A percentile compares a stretch with the other conserved stretches of the same genome.
phyloP scores from a whole-genome alignment of 148 eudicot species.

The Cornus suecica region DNA sequence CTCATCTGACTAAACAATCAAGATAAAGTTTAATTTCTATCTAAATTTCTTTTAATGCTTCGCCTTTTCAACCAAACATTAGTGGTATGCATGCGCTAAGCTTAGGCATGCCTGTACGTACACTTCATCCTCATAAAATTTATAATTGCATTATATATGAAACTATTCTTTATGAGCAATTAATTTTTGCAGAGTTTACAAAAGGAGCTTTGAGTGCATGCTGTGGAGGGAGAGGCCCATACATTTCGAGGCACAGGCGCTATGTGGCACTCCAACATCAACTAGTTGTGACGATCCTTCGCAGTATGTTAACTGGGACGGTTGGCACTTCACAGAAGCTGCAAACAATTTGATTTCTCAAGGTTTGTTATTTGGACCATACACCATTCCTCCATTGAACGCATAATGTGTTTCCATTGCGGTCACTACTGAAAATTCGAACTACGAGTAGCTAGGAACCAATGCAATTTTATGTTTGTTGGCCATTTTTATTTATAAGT shows the following conservation, averaged over 20 bases:
- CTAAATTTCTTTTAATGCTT: too few relatives aligned
- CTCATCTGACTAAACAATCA: background rate
- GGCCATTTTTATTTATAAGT: too few relatives aligned
- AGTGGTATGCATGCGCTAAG: too few relatives aligned
- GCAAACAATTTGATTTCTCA: constrained; percentile 23
- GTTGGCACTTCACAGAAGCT: constrained; percentile 34
- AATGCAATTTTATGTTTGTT: too few relatives aligned
- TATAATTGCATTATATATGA: too few relatives aligned
- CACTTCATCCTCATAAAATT: too few relatives aligned
- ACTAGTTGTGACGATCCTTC: constrained; percentile 23
- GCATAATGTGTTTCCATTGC: background rate
- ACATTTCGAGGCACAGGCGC: background rate
- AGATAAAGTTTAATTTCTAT: too few relatives aligned
- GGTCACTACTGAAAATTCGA: background rate
- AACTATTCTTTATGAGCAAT: too few relatives aligned
- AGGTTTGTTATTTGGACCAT: constrained; percentile 26
- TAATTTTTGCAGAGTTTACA: constrained; percentile 20
- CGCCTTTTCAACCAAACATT: too few relatives aligned
- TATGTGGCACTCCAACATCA: constrained; percentile 18
- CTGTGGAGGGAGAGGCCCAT: constrained; percentile 33
- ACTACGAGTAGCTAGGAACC: background rate
- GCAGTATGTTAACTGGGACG: constrained; percentile 30
- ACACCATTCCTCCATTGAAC: constrained; percentile 20
- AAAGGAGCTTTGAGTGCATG: constrained; percentile 23
- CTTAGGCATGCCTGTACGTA: too few relatives aligned